Evolutionary conservation across 2,329 filamentous ascomycete genomes (phyloP).

Genomic region (Pseudofabraea citricarpa): DNA sequence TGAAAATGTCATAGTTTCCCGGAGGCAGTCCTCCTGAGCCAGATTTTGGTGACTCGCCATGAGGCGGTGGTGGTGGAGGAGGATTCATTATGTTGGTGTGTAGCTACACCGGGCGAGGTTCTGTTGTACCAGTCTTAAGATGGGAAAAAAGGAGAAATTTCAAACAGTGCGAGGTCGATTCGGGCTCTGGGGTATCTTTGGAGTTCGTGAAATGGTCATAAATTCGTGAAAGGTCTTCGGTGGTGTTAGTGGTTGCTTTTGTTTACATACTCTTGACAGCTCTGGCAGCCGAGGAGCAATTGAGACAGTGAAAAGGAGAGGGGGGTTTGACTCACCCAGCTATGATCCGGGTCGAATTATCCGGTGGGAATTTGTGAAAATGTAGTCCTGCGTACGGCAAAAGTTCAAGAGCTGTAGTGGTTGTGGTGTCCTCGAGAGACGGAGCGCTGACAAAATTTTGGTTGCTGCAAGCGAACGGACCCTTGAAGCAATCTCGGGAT

Average conservation of each 20-base stretch:
- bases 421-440: too few species aligned
- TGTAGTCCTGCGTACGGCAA: too few species aligned
- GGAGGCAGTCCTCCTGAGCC: constrained; percentile 69
- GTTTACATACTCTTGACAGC: too few species aligned
- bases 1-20: constrained; percentile 95
- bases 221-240: constrained; percentile 18
- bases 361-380: too few species aligned
- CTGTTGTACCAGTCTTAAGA: background rate
- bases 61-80: constrained; percentile 76
- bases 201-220: constrained; percentile 16
- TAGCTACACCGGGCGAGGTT: background rate
- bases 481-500: too few species aligned
- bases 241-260: background rate
- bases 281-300: too few species aligned
- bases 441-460: too few species aligned
- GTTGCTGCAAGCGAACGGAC: too few species aligned
- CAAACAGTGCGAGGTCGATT: background rate
- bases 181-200: constrained; percentile 13
- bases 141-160: background rate
- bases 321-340: too few species aligned
- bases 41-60: constrained; percentile 72
- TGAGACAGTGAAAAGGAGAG: too few species aligned
- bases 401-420: too few species aligned
- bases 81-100: constrained; percentile 28
- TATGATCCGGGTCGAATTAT: too few species aligned